Evolutionary conservation across 2,329 filamentous ascomycete genomes (phyloP).

Genomic region (Penicillium decumbens): DNA sequence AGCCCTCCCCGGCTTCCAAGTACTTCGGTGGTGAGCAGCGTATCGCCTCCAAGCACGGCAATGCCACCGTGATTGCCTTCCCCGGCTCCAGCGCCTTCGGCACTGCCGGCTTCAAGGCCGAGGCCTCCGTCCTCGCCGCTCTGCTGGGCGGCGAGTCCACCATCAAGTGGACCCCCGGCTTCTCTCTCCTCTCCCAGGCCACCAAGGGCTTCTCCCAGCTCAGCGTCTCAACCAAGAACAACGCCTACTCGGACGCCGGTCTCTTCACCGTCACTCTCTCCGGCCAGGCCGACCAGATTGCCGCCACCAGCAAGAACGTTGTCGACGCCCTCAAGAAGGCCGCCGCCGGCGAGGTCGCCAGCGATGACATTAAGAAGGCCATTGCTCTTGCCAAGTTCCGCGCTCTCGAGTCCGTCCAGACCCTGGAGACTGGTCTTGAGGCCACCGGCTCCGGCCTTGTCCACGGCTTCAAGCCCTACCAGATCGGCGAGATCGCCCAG

Average conservation of each 20-base stretch:
- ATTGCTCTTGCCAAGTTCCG: slow-evolving; percentile 90
- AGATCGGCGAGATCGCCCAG: slow-evolving; percentile 75
- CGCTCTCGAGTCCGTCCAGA: slow-evolving; percentile 75
- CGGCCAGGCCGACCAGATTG: slow-evolving; percentile 68
- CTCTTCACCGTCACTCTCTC: slow-evolving; percentile 78
- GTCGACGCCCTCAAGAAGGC: slow-evolving; percentile 80
- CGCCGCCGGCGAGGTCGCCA: slow-evolving; percentile 67
- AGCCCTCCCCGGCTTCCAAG: slow-evolving; percentile 64
- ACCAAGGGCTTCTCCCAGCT: slow-evolving; percentile 62
- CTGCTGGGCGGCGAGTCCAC: slow-evolving; percentile 84
- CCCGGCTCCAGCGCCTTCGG: slow-evolving; percentile 75
- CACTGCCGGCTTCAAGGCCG: slow-evolving; percentile 73
- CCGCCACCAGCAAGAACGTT: slow-evolving; percentile 67
- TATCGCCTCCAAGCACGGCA: slow-evolving; percentile 69
- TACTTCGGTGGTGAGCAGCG: slow-evolving; percentile 97
- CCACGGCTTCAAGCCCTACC: slow-evolving; percentile 73
- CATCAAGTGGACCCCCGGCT: slow-evolving; percentile 95
- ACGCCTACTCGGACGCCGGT: slow-evolving; percentile 88
- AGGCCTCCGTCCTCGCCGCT: slow-evolving; percentile 78
- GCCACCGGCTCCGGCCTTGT: slow-evolving; percentile 80
- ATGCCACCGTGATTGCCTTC: slow-evolving; percentile 86
- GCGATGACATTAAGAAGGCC: slow-evolving; percentile 88
- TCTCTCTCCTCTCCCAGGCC: slow-evolving; percentile 82
- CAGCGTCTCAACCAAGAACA: slow-evolving; percentile 68
- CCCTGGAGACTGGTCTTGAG: slow-evolving; percentile 70